A percentile compares a stretch with the other conserved stretches of the same genome.
Conservation (phyloP, 495 filamentous ascomycete species). For the Hypoxylon intermedium region DNA sequence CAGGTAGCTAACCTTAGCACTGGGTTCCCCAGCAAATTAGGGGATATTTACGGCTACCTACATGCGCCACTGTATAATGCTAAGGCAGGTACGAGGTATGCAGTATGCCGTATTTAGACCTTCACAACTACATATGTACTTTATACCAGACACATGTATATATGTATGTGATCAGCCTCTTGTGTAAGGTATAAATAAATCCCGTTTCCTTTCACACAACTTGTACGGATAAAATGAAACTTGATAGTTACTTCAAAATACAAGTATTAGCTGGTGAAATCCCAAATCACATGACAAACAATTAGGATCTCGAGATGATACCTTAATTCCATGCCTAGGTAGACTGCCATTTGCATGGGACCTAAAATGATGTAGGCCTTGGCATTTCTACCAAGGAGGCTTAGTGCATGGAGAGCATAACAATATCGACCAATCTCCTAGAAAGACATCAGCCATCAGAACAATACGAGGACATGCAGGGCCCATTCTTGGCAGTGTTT, state of each 20-base stretch:
- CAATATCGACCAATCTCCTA: slow-evolving; percentile 1
- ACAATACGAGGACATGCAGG: background rate
- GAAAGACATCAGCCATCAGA: background rate
- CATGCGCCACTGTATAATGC: no score
- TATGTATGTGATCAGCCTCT: no score
- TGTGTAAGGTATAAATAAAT: no score
- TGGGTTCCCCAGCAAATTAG: background rate
- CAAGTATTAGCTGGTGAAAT: no score
- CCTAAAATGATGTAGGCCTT: slow-evolving; percentile 1
- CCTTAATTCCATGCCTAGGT: background rate
- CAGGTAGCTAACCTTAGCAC: slow-evolving; percentile 12
- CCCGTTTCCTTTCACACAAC: no score
- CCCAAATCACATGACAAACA: background rate
- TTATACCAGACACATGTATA: no score
- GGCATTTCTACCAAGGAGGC: background rate
- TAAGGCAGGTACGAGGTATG: no score
- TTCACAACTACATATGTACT: no score
- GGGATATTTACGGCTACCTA: no score
- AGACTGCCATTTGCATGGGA: background rate
- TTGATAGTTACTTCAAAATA: no score
- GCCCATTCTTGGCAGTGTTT: background rate
- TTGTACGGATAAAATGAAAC: no score
- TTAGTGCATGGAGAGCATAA: background rate
- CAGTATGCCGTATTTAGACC: no score
- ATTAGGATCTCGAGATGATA: background rate